phyloP scores from a whole-genome alignment of 495 filamentous ascomycete species.

The Penicillium herquei region DNA sequence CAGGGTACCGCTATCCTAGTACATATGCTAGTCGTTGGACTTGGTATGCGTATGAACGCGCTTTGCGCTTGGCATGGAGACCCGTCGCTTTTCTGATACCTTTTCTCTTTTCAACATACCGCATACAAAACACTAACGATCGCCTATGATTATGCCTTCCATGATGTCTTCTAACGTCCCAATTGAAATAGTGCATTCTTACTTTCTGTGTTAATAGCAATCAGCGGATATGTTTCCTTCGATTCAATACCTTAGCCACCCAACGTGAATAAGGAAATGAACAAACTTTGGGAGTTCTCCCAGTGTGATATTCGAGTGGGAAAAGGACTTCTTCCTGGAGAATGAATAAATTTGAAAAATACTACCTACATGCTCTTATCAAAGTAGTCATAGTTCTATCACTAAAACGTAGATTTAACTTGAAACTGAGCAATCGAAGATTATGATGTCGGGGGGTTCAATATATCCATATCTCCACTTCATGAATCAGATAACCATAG shows the following conservation, averaged over 20 bases:
- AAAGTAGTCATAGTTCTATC: too few relatives aligned
- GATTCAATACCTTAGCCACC: too few relatives aligned
- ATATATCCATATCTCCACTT: conserved; percentile 26
- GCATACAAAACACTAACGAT: neutral
- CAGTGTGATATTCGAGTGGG: too few relatives aligned
- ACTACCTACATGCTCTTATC: too few relatives aligned
- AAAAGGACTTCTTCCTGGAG: too few relatives aligned
- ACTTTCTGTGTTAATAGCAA: neutral
- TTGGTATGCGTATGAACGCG: conserved; percentile 30
- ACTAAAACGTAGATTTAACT: too few relatives aligned
- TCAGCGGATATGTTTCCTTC: too few relatives aligned
- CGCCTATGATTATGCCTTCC: conserved; percentile 4
- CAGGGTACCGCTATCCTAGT: conserved; percentile 27
- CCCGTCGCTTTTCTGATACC: neutral
- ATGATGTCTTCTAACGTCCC: conserved; percentile 4
- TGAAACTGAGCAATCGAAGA: too few relatives aligned
- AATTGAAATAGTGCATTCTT: neutral
- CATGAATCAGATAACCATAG: neutral
- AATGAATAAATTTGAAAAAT: too few relatives aligned
- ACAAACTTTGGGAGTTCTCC: too few relatives aligned
- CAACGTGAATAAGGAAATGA: too few relatives aligned
- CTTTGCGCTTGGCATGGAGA: conserved; percentile 35
- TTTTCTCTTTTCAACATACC: neutral
- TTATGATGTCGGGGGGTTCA: conserved; percentile 17
- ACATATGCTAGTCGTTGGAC: conserved; percentile 32